These are phyloP conservation scores for Solanum acaule DNA, from an alignment of 257 asterid species.

Conservation along the genomic window DNA sequence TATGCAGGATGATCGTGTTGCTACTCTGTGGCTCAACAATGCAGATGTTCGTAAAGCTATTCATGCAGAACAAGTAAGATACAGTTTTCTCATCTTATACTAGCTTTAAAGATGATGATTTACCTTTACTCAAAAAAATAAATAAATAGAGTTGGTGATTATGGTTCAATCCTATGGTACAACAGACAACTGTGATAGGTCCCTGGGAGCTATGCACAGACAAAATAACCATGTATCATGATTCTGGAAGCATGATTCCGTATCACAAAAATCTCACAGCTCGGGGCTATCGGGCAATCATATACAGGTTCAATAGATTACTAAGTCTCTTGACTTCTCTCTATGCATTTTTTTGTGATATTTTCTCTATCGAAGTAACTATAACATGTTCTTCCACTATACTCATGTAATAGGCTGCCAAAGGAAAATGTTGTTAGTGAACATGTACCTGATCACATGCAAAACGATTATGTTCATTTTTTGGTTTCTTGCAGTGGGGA, in stretches of 20 bases:
- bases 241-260: constrained; percentile 90
- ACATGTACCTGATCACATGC: not conserved
- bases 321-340: not conserved
- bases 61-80: constrained; percentile 73
- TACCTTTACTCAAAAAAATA: not conserved
- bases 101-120: constrained; percentile 3
- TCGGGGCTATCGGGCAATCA: constrained; percentile 75
- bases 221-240: constrained; percentile 35
- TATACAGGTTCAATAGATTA: constrained; percentile 39
- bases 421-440: not conserved
- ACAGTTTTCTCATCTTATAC: constrained; percentile 3
- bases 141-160: not conserved
- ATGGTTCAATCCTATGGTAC: not conserved
- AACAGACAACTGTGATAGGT: constrained; percentile 41
- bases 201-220: constrained; percentile 69
- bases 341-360: not conserved
- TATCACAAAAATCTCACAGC: constrained; percentile 83
- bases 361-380: not conserved
- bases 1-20: constrained; percentile 77
- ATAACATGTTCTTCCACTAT: not conserved
- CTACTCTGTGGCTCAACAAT: constrained; percentile 68
- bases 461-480: not conserved
- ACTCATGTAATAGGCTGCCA: not conserved
- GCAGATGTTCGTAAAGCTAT: constrained; percentile 77
- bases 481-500: constrained; percentile 57